These are phyloP conservation scores for Hortiboletus campestris DNA, from an alignment of 768 basidiomycete genomes.

Conservation along the genomic window DNA sequence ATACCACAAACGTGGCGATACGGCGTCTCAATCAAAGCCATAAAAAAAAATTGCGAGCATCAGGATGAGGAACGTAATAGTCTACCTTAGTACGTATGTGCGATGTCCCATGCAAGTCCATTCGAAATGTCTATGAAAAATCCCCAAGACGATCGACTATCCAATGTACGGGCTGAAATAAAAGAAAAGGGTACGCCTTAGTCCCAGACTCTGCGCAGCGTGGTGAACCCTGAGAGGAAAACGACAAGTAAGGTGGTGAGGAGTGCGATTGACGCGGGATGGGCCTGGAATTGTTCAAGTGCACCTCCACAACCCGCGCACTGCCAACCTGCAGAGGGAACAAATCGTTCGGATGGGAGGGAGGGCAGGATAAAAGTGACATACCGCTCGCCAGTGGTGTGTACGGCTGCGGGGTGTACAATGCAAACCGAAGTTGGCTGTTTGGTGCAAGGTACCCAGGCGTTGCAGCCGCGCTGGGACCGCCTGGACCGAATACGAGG, in stretches of 20 bases:
- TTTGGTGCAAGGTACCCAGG: slow-evolving; percentile 58
- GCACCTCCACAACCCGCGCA: slow-evolving; percentile 32
- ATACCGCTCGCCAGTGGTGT: slow-evolving; percentile 49
- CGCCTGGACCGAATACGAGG: slow-evolving; percentile 54
- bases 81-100: slow-evolving; percentile 31
- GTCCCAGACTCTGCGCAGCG: slow-evolving; percentile 31
- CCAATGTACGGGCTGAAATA: not conserved
- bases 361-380: not conserved
- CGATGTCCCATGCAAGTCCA: slow-evolving; percentile 30
- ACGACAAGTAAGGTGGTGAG: slow-evolving; percentile 31
- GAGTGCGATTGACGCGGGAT: slow-evolving; percentile 34
- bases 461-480: slow-evolving; percentile 44
- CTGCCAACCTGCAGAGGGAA: slow-evolving; percentile 24
- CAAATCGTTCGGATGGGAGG: not conserved
- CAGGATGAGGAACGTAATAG: slow-evolving; percentile 19
- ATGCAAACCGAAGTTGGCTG: slow-evolving; percentile 51
- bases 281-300: slow-evolving; percentile 29
- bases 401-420: slow-evolving; percentile 60
- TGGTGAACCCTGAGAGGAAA: slow-evolving; percentile 35
- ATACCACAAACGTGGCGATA: slow-evolving; percentile 18
- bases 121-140: slow-evolving; percentile 23
- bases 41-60: slow-evolving; percentile 24
- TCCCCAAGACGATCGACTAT: slow-evolving; percentile 9
- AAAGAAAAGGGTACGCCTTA: slow-evolving; percentile 9
- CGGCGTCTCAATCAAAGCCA: slow-evolving; percentile 13